Conservation (phyloP, 768 basidiomycete species). For the Psilocybe sp. region DNA sequence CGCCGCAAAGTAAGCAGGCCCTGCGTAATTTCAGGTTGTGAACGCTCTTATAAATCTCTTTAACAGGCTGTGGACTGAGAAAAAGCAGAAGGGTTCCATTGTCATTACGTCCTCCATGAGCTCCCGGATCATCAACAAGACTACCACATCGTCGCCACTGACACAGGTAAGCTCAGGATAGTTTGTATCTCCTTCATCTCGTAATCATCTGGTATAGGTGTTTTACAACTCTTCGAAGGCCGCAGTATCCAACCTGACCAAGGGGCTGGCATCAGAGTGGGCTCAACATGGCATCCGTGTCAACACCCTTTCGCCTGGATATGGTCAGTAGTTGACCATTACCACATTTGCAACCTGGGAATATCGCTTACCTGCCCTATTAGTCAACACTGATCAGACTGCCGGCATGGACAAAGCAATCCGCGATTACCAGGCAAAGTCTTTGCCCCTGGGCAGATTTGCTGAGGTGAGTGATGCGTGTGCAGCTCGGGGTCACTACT, state of each 20-base stretch:
- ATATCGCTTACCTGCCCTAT: not conserved
- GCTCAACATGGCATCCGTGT: constrained; percentile 49
- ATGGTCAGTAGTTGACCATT: constrained; percentile 31
- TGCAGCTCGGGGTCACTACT: not conserved
- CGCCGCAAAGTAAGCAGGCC: constrained; percentile 43
- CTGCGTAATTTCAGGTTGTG: not conserved
- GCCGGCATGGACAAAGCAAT: constrained; percentile 47
- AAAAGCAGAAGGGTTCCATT: constrained; percentile 44
- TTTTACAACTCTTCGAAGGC: constrained; percentile 71
- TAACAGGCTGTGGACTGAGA: constrained; percentile 42
- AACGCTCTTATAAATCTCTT: not conserved
- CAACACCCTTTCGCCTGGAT: constrained; percentile 63
- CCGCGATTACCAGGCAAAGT: constrained; percentile 43
- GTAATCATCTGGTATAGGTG: constrained; percentile 32
- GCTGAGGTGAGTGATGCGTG: constrained; percentile 37
- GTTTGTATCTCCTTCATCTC: not conserved
- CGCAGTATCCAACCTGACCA: constrained; percentile 54
- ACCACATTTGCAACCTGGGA: not conserved
- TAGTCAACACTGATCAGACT: constrained; percentile 62
- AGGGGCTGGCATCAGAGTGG: constrained; percentile 66
- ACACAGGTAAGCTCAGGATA: constrained; percentile 38
- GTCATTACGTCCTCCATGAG: constrained; percentile 68
- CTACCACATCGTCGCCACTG: constrained; percentile 39
- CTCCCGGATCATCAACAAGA: constrained; percentile 61
- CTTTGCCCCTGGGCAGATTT: constrained; percentile 55